Evolutionary conservation across 345 rosid species (phyloP).

Genomic region (Moricandia arvensis): DNA sequence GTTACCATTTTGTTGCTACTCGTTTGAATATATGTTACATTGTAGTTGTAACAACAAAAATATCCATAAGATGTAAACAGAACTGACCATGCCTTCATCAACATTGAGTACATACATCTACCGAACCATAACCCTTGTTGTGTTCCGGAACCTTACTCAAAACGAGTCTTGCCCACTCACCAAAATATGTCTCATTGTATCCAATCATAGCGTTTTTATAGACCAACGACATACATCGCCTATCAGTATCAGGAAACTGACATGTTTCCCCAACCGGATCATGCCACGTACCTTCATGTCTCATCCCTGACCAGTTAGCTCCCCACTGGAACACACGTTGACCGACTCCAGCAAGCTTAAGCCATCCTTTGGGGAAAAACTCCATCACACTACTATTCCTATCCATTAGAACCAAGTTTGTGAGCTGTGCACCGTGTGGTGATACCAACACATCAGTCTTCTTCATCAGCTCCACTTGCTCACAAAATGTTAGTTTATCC

Average conservation of each 20-base stretch:
- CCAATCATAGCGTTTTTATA: slow-evolving; percentile 63
- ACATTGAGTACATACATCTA: slow-evolving; percentile 1
- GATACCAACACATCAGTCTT: slow-evolving; percentile 61
- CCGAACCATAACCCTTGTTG: neutral
- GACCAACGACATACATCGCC: slow-evolving; percentile 63
- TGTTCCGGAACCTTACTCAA: slow-evolving; percentile 28
- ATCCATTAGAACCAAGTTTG: slow-evolving; percentile 78
- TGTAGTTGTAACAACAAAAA: slow-evolving; percentile 10
- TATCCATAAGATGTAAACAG: neutral
- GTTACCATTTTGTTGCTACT: neutral
- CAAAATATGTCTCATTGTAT: slow-evolving; percentile 49
- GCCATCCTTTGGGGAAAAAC: slow-evolving; percentile 76
- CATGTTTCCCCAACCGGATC: slow-evolving; percentile 60
- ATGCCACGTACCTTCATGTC: slow-evolving; percentile 69
- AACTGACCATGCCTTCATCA: slow-evolving; percentile 5
- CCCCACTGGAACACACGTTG: slow-evolving; percentile 70
- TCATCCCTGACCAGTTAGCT: slow-evolving; percentile 83
- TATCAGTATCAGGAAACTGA: slow-evolving; percentile 53
- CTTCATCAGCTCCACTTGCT: slow-evolving; percentile 75
- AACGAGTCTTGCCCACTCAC: slow-evolving; percentile 54
- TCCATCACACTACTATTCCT: slow-evolving; percentile 75
- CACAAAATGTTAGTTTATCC: slow-evolving; percentile 59
- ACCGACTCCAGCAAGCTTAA: slow-evolving; percentile 72
- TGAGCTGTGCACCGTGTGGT: slow-evolving; percentile 75
- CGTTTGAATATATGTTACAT: neutral